Percentiles rank a stretch among this genome's conserved stretches.
Conservation (phyloP, 73 alveolate species). For the Tetrahymena malaccensis region DNA sequence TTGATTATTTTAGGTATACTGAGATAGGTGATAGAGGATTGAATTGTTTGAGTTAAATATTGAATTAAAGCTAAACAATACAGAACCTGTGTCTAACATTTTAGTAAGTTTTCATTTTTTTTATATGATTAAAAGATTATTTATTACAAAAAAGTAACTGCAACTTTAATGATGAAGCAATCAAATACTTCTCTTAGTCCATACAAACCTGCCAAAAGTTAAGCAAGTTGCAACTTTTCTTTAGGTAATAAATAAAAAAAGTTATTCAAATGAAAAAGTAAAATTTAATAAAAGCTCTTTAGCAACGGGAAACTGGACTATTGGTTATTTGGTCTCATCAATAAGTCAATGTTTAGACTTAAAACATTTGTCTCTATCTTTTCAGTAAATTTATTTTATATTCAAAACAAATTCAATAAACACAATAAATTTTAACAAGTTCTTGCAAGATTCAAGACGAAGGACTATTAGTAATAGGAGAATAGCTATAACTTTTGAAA, state of each 20-base stretch:
- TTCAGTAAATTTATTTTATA: not conserved
- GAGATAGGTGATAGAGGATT: not conserved
- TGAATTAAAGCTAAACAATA: too few species aligned
- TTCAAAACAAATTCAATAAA: too few species aligned
- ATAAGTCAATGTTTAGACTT: not conserved
- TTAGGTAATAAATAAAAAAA: not conserved
- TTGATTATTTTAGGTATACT: not conserved
- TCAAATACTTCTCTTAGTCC: not conserved
- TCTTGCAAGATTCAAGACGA: not conserved
- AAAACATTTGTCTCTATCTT: not conserved
- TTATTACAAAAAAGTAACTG: not conserved
- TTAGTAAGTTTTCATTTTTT: too few species aligned
- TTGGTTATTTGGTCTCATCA: not conserved
- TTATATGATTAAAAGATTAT: too few species aligned
- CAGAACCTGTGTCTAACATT: not conserved
- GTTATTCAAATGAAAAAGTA: too few species aligned
- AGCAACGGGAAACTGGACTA: not conserved
- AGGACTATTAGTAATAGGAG: not conserved
- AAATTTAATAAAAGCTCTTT: not conserved
- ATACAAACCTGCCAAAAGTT: not conserved
- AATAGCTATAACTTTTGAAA: too few species aligned
- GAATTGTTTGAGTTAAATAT: not conserved
- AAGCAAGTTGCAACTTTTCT: not conserved
- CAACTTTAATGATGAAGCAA: not conserved
- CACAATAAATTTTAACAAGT: not conserved